Base-by-base conservation (phyloP, 2,329 filamentous ascomycete species). In the Xylaria digitata region DNA sequence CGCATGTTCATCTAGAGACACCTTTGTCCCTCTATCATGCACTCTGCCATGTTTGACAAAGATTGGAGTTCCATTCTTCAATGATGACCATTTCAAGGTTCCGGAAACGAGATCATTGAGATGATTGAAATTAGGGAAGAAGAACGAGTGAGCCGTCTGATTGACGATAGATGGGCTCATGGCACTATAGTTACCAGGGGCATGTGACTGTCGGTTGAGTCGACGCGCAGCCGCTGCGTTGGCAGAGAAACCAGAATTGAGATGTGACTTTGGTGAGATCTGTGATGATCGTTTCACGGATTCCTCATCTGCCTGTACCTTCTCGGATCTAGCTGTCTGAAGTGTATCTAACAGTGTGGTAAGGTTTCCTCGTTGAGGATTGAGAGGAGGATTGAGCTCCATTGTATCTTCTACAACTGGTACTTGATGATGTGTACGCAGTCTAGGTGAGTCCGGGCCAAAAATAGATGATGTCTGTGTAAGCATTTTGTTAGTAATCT, bases 101-200 rank as follows among this genome's bases (percentile, higher is more conserved):
- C 86, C 86, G 1, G 86, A 85, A 6, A 87, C 82, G 68, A 87
- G 86, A 72, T 87, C 85, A 46, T 84, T 83, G n/a, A 87, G 81
- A 66, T 87, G 82, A 2, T 83, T 83, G 19, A 87, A 81, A 56
- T 85, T 82, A 2, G 85, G 85, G 73, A 87, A 77, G 74, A 86
- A 83, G 72, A 87, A 87, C 2, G 85, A 87, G 9, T 82, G 82
- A 11, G 74, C 80, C 23, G 84, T 84, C 23, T 82, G 80, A 68
- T 80, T 77, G 19, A 65, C 54, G 75, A 68, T 81, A 75, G 50
- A 78, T 72, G 43, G 73, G 70, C 64, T 70, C 40, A 66, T 66
- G 32, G 67, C 45, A 52, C 17, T 65, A 26, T 71, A 45, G 13
- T 15, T 65, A 46, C 65, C 62, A 4, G 63, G 40, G 37, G 37